Evolutionary conservation across 2,329 filamentous ascomycete species (phyloP), one percentile per base, ranked within the genome.

Genomic region (Gremmenia infestans): DNA sequence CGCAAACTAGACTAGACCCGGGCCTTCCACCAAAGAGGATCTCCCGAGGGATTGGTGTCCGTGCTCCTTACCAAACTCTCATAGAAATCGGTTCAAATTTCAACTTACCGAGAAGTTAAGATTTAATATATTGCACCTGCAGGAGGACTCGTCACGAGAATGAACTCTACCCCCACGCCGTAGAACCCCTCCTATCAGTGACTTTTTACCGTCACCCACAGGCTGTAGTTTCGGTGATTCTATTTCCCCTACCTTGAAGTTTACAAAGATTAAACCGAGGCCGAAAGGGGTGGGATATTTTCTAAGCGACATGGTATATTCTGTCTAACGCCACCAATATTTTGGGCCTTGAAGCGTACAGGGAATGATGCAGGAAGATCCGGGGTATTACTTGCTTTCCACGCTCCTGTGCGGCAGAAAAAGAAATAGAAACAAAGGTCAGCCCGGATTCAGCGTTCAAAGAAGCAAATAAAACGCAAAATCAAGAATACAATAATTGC

Each of bases 301-400:
- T 25, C 35, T 48, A 50, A 42, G 15, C n/a, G 42, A 19, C 50
- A 57, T 54, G 48, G 40, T 22, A 58, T 51, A 50, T 51, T 55
- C 50, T 46, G 25, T 36, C 43, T 35, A 19, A 51, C 57, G 62
- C 62, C 60, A 64, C 60, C 56, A 61, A 64, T 61, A 62, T 56
- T 60, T 42, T 52, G 52, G 54, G 59, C 50, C 55, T 48, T 22
- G 55, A 39, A 50, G 50, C 25, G 50, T 48, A 47, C 43, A 56
- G 54, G 60, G 50, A 52, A 52, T 45, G 47, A 19, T 42, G 32
- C 22, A 35, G 49, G 32, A 28, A 35, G 49, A 55, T 48, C 50
- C 53, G 50, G 53, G 51, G 59, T 25, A 53, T 48, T n/a, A 60
- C 54, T 58, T 50, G 15, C 35, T 45, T 52, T 54, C 59, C 56